Base-by-base conservation (phyloP, 495 filamentous ascomycete genomes). In the Penicillium longicatenatum region DNA sequence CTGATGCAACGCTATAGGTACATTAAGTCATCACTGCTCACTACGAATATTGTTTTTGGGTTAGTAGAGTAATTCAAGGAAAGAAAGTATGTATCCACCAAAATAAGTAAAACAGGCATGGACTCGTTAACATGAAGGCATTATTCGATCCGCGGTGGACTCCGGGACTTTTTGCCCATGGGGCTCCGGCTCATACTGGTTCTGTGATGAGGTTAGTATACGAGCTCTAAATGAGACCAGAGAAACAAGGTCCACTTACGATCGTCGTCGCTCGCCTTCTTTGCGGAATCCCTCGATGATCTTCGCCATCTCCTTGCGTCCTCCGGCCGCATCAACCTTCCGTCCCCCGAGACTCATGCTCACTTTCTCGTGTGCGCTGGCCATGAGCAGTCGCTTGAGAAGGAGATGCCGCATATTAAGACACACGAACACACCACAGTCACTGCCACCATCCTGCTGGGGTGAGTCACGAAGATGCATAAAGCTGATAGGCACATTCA, bases 371-470 rank as follows among this genome's bases (percentile, higher is more conserved):
- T 81, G 82, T 1, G 86, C 82, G 62, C 89, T 86, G 4, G 89
- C 90, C 44, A 77, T 81, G 43, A 99, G 74, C n/a, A 99, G 74
- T 45, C 89, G 80, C 71, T 89, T 91, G 35, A 97, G 71, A 19
- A 98, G 83, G 16, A 99, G 73, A 70, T 96, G 85, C 39, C 89
- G 82, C 93, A 98, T 99, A 54, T 89, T 81, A 61, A 97, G 82
- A 70, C 95, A 98, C 2, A 99, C 95, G 70, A 91, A 97, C 0
- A 99, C 92, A 14, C 95, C 95, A 67, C 95, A 99, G 74, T 98
- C 95, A 59, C 82, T 90, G 52, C 87, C 84, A 63, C 98, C 97
- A 60, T 92, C 89, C 71, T 99, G 95, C 61, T 96, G 88, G 3
- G 94, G 95, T 9, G 84, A 86, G 67, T 98, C 94, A 5, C 86